Conservation (phyloP, 2,329 filamentous ascomycete species). For the Didymella exigua region DNA sequence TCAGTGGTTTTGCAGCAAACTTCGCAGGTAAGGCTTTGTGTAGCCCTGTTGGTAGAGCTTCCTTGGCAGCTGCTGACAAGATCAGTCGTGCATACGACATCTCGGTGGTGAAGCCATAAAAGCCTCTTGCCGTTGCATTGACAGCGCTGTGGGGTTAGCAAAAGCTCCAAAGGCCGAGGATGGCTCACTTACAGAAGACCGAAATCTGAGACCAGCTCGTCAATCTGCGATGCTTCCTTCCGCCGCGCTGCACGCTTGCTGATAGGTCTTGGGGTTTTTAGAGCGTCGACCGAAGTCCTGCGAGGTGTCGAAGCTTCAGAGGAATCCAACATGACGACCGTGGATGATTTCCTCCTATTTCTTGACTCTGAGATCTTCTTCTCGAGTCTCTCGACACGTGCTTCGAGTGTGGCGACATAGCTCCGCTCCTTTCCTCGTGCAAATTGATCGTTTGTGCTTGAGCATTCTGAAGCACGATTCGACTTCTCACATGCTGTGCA, state of each 20-base stretch:
- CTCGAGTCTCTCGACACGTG: constrained; percentile 86
- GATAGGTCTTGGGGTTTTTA: constrained; percentile 39
- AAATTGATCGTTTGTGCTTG: constrained; percentile 93
- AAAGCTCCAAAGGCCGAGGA: not conserved
- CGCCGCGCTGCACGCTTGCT: constrained; percentile 54
- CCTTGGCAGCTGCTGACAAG: constrained; percentile 78
- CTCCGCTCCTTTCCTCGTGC: constrained; percentile 93
- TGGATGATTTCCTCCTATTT: constrained; percentile 74
- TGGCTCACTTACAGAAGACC: constrained; percentile 73
- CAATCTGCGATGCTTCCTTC: constrained; percentile 82
- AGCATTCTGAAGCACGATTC: constrained; percentile 84
- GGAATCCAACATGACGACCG: constrained; percentile 67
- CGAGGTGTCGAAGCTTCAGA: constrained; percentile 62
- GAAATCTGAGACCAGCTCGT: constrained; percentile 91
- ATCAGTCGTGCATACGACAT: constrained; percentile 93
- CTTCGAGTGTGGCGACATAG: constrained; percentile 94
- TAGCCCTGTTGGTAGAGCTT: constrained; percentile 68
- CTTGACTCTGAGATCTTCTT: constrained; percentile 70
- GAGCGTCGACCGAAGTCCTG: constrained; percentile 43
- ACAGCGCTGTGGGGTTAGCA: constrained; percentile 68
- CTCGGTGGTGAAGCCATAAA: constrained; percentile 83
- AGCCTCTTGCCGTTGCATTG: constrained; percentile 92
- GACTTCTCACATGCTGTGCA: constrained; percentile 95
- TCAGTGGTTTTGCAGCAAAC: constrained; percentile 68
- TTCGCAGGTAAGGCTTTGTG: constrained; percentile 70